phyloP scores from a whole-genome alignment of 768 basidiomycete species.

The Collybiopsis confluens region DNA sequence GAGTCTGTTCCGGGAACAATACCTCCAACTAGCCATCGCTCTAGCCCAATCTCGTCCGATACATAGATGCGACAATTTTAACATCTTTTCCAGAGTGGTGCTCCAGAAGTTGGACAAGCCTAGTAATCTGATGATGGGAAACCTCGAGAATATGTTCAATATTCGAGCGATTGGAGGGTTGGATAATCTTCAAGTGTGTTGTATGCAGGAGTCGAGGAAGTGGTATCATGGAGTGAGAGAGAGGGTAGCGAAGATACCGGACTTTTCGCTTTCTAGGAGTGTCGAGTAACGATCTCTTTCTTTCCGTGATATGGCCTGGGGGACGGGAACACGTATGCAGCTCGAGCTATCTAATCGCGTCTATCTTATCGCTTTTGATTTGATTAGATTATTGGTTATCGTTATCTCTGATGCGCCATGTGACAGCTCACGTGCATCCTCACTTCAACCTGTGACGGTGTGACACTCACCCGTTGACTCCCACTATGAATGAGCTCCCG shows the following conservation, averaged over 20 bases:
- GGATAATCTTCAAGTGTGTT: background rate
- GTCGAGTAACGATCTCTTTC: too few species aligned
- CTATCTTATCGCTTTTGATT: too few species aligned
- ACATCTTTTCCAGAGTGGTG: constrained; percentile 1
- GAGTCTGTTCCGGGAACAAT: constrained; percentile 6
- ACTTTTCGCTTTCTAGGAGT: background rate
- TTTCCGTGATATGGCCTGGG: too few species aligned
- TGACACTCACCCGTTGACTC: too few species aligned
- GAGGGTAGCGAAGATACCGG: constrained; percentile 3
- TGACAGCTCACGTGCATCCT: too few species aligned
- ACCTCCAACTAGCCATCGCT: background rate
- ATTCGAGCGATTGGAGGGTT: constrained; percentile 1
- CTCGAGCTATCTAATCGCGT: too few species aligned
- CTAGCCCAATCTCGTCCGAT: constrained; percentile 3
- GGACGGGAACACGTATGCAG: too few species aligned
- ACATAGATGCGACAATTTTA: background rate
- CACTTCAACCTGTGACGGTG: too few species aligned
- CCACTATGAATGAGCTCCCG: background rate
- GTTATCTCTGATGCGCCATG: too few species aligned
- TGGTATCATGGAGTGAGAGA: constrained; percentile 1
- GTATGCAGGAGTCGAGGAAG: background rate
- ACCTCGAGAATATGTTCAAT: constrained; percentile 3
- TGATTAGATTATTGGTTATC: too few species aligned
- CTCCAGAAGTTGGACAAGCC: constrained; percentile 1
- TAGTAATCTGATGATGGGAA: constrained; percentile 2